phyloP scores from a whole-genome alignment of 352 stramenopile species.

The Phytophthora cajani region DNA sequence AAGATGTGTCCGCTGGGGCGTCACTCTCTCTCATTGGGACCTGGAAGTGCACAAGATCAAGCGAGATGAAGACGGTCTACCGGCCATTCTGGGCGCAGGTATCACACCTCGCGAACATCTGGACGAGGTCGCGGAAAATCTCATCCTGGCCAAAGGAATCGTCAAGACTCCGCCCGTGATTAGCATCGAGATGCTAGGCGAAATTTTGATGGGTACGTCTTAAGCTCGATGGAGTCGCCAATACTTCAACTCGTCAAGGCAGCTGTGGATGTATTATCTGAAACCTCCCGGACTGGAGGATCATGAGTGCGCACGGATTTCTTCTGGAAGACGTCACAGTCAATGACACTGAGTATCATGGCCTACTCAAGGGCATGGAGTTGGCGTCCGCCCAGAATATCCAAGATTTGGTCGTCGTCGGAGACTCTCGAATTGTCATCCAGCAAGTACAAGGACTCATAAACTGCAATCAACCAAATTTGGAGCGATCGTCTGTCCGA shows the following conservation, averaged over 20 bases:
- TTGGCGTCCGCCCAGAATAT: not conserved
- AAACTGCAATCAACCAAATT: constrained; percentile 6
- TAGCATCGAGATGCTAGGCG: constrained; percentile 4
- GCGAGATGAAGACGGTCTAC: constrained; percentile 5
- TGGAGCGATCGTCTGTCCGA: not conserved
- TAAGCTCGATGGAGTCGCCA: constrained; percentile 4
- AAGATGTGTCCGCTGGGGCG: not conserved
- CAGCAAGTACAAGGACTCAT: constrained; percentile 5
- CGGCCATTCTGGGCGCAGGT: not conserved
- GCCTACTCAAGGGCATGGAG: not conserved
- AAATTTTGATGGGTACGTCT: not conserved
- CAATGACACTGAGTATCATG: constrained; percentile 5
- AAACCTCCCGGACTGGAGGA: not conserved
- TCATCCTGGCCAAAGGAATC: not conserved
- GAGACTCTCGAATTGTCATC: constrained; percentile 5
- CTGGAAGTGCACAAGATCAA: constrained; percentile 3
- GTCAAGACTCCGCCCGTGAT: constrained; percentile 7
- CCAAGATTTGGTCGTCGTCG: not conserved
- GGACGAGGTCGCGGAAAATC: not conserved
- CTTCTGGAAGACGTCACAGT: constrained; percentile 6
- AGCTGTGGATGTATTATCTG: constrained; percentile 7
- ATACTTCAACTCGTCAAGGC: not conserved
- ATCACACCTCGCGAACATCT: not conserved
- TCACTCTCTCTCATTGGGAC: not conserved
- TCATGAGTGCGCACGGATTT: not conserved